A percentile compares a stretch with the other conserved stretches of the same genome.
These are phyloP conservation scores for Gracilaria caudata DNA, from an alignment of 23 red algal genomes.

Conservation along the genomic window DNA sequence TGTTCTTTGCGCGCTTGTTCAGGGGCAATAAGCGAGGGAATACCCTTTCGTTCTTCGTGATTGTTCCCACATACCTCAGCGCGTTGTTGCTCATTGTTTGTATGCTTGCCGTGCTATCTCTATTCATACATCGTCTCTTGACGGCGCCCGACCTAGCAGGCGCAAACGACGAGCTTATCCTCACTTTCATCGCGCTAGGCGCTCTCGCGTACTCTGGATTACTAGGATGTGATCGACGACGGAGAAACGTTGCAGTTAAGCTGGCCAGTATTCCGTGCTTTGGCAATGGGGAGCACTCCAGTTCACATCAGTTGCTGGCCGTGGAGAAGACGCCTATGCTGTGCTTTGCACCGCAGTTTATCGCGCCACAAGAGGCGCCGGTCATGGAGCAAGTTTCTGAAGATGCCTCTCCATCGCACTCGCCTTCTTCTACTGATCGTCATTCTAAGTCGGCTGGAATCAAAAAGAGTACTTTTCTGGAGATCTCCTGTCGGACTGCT, in stretches of 20 bases:
- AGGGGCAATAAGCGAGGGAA: conserved; percentile 36
- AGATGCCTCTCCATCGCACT: not conserved
- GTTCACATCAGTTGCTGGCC: conserved; percentile 26
- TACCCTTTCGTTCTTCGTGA: conserved; percentile 26
- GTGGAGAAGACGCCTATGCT: conserved; percentile 26
- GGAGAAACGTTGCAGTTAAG: conserved; percentile 16
- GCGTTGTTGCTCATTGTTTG: not conserved
- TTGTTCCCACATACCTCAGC: conserved; percentile 27
- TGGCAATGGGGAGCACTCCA: conserved; percentile 35
- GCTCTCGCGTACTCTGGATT: conserved; percentile 35
- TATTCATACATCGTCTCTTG: conserved; percentile 49
- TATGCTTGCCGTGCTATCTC: conserved; percentile 15
- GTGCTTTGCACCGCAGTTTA: conserved; percentile 35
- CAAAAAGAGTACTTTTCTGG: conserved; percentile 32
- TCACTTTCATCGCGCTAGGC: conserved; percentile 11
- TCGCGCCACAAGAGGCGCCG: not conserved
- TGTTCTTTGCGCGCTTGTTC: conserved; percentile 38
- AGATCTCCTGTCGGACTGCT: conserved; percentile 48
- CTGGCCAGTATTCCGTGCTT: conserved; percentile 35
- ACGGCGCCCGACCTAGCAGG: not conserved
- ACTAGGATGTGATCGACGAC: conserved; percentile 36
- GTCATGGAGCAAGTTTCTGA: not conserved
- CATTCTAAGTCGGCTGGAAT: conserved; percentile 33
- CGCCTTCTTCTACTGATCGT: conserved; percentile 6
- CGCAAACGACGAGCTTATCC: conserved; percentile 26